phyloP scores from a whole-genome alignment of 371 early-diverging fungal genomes.

The Mortierella sp. region DNA sequence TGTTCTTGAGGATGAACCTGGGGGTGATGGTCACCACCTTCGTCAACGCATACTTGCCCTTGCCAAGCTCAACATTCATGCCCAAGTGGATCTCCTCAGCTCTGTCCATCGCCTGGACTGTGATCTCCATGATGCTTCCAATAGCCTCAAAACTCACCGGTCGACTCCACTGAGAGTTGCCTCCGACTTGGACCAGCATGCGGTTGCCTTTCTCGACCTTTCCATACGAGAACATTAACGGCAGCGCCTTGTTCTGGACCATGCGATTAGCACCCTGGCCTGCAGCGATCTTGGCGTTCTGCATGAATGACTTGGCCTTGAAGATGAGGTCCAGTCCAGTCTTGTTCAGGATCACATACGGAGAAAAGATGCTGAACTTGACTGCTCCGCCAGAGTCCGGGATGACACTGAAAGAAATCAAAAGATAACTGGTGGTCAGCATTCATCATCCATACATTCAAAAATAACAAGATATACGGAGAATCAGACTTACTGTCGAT shows the following conservation, averaged over 20 bases:
- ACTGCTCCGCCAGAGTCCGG: constrained; percentile 77
- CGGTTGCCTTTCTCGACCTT: constrained; percentile 85
- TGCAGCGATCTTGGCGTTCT: constrained; percentile 76
- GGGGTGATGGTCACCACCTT: constrained; percentile 94
- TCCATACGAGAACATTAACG: constrained; percentile 96
- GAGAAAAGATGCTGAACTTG: constrained; percentile 74
- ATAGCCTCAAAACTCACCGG: constrained; percentile 96
- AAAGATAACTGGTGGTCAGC: too few relatives aligned
- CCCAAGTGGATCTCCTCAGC: constrained; percentile 84
- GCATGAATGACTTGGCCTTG: constrained; percentile 83
- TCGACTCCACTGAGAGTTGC: constrained; percentile 90
- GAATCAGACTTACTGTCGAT: constrained; percentile 63
- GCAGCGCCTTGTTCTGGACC: constrained; percentile 65
- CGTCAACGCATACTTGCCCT: constrained; percentile 74
- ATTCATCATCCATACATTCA: too few relatives aligned
- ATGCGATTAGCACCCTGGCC: constrained; percentile 64
- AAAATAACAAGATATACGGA: constrained; percentile 1
- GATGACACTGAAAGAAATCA: constrained; percentile 58
- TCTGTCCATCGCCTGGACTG: constrained; percentile 66
- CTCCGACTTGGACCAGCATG: constrained; percentile 77
- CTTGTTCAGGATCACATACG: constrained; percentile 92
- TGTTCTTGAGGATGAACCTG: constrained; percentile 92
- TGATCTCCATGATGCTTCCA: constrained; percentile 86
- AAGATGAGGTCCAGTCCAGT: constrained; percentile 86
- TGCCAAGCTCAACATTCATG: constrained; percentile 83